Conservation (phyloP, 2,329 filamentous ascomycete genomes). For the Fonsecaea monophora region DNA sequence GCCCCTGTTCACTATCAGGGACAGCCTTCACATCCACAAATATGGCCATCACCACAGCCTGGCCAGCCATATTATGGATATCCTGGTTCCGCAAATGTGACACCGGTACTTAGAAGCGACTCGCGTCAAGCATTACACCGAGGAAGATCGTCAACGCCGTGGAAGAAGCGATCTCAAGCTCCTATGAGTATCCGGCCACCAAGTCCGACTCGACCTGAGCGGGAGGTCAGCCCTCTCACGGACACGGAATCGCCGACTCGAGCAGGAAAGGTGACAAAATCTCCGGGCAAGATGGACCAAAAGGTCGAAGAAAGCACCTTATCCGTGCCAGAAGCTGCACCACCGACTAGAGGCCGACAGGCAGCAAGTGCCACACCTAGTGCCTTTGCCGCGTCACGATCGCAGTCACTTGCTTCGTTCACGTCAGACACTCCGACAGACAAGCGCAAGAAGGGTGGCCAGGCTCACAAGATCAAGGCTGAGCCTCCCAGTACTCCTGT, state of each 20-base stretch:
- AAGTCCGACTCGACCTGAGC: constrained; percentile 37
- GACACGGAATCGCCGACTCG: constrained; percentile 35
- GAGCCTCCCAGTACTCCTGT: constrained; percentile 47
- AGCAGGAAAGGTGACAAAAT: constrained; percentile 22
- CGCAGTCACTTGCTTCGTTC: constrained; percentile 38
- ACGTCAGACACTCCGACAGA: constrained; percentile 37
- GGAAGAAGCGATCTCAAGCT: constrained; percentile 33
- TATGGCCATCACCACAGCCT: constrained; percentile 32
- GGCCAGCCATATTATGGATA: constrained; percentile 34
- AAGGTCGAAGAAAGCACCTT: constrained; percentile 13
- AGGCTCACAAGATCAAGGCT: constrained; percentile 36
- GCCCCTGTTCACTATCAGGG: constrained; percentile 36
- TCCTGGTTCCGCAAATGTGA: constrained; percentile 35
- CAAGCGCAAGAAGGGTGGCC: constrained; percentile 29
- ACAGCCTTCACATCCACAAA: constrained; percentile 30
- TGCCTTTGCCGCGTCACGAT: constrained; percentile 32
- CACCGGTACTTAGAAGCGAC: constrained; percentile 32
- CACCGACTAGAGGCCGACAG: constrained; percentile 28
- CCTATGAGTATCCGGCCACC: constrained; percentile 24
- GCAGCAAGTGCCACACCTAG: constrained; percentile 35
- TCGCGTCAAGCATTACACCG: constrained; percentile 21
- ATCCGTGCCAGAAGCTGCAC: constrained; percentile 16
- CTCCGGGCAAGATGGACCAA: constrained; percentile 24
- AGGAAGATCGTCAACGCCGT: constrained; percentile 38
- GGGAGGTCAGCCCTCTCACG: constrained; percentile 40